Evolutionary conservation across 1,139 yeast species (phyloP), one percentile per base, ranked within the genome.

Genomic region (Taphrina sp.): DNA sequence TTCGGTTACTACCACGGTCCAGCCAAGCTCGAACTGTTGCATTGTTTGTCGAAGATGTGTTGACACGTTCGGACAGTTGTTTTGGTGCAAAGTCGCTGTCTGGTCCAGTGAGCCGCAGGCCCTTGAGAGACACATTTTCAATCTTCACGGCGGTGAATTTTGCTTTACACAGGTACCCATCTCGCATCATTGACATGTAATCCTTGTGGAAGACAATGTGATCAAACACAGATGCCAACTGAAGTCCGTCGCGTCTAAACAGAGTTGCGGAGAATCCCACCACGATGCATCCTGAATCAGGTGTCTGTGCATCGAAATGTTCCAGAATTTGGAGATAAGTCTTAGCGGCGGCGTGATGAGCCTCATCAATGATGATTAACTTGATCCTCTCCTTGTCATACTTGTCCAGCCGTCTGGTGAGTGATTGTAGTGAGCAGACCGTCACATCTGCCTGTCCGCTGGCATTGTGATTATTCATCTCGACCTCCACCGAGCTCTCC

Each of bases 251-350:
- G 26, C 79, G 77, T 57, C 98, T 63, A 61, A 65, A 74, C 61
- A 83, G 66, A 0, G 98, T 90, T 0, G 97, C 97, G 5, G 95
- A 84, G 64, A 92, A 87, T 1, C 97, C 97, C 17, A 88, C 73
- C 0, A 88, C 80, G 5, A 81, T 76, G 0, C 82, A 72, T 1
- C 70, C 69, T 59, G 80, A 74, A 0, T 72, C 67, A 0, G 72
- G 59, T 1, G 67, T 65, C 19, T 65, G 65, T 1, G 87, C 85
- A 0, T 74, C 72, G 64, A 90, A 71, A 54, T 85, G 76, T 3
- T 73, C 67, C 54, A 88, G 69, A 1, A 89, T 75, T 39, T 75
- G 74, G 14, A 71, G 45, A 74, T 92, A 92, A 0, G 90, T 76
- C 12, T 69, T 65, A 0, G 96, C 92, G 0, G 87, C 85, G 0